Percentiles rank a stretch among this genome's conserved stretches.
phyloP scores from a whole-genome alignment of 176 grass and related monocot species.

The Eragrostis curvula region DNA sequence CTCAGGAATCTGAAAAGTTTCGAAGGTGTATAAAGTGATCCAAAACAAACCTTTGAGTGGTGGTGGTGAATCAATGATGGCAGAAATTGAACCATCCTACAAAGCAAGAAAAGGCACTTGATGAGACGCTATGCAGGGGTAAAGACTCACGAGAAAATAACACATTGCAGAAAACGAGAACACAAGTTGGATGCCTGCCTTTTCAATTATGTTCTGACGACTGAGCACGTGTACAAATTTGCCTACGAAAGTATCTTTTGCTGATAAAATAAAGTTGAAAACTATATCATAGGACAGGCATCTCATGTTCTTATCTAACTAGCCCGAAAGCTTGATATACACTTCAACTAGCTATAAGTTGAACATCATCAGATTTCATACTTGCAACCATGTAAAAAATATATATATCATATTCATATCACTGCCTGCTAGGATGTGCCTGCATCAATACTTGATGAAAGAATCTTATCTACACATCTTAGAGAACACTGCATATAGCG shows the following conservation, averaged over 20 bases:
- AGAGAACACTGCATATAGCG: neutral
- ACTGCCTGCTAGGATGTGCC: no score
- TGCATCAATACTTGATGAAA: constrained; percentile 13
- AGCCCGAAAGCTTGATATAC: neutral
- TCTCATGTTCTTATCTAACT: neutral
- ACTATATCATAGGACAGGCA: constrained; percentile 2
- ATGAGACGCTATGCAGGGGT: neutral
- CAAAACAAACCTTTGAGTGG: constrained; percentile 12
- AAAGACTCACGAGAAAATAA: neutral
- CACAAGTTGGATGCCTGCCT: neutral
- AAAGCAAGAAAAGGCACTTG: neutral
- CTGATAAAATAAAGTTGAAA: neutral
- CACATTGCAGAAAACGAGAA: neutral
- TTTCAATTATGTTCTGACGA: neutral
- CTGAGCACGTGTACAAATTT: neutral
- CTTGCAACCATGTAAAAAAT: neutral
- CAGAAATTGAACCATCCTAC: constrained; percentile 30
- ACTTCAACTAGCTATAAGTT: neutral
- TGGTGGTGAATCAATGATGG: neutral
- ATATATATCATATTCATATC: neutral
- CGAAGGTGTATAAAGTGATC: neutral
- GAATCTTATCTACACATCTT: constrained; percentile 11
- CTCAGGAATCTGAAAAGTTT: neutral
- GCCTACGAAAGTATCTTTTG: neutral
- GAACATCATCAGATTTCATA: constrained; percentile 11